Conservation (phyloP, 75 land plant species). For the Cunninghamia lanceolata region DNA sequence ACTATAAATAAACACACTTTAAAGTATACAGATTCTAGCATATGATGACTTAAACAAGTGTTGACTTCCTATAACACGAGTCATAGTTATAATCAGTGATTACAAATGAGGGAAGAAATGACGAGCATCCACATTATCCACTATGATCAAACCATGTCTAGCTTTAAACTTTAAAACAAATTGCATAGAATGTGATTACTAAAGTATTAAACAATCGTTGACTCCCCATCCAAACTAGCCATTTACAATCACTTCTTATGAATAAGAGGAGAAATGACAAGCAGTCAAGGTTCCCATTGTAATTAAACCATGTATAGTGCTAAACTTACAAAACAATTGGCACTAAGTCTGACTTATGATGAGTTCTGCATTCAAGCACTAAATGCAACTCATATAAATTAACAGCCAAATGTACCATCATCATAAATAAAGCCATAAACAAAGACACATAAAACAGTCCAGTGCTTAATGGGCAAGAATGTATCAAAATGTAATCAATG, state of each 20-base stretch:
- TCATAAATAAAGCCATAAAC: neutral
- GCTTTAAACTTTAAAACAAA: neutral
- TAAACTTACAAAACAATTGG: neutral
- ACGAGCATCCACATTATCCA: neutral
- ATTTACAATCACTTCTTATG: neutral
- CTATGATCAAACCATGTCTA: neutral
- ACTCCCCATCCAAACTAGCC: too few relatives aligned
- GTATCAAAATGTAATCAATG: neutral
- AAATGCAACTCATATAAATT: neutral
- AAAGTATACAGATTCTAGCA: neutral
- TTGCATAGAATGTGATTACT: neutral
- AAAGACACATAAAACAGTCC: neutral
- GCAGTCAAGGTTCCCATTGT: neutral
- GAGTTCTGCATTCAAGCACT: neutral
- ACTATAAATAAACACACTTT: neutral
- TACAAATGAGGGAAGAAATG: neutral
- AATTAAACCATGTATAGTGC: neutral
- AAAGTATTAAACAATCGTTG: too few relatives aligned
- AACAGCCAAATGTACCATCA: neutral
- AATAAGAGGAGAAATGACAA: neutral
- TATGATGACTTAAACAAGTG: neutral
- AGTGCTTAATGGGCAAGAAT: neutral
- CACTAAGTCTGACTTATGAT: neutral
- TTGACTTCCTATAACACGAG: neutral
- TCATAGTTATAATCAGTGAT: neutral